These are phyloP conservation scores for Boletus coccyginus DNA, from an alignment of 768 basidiomycete species.

Conservation along the genomic window DNA sequence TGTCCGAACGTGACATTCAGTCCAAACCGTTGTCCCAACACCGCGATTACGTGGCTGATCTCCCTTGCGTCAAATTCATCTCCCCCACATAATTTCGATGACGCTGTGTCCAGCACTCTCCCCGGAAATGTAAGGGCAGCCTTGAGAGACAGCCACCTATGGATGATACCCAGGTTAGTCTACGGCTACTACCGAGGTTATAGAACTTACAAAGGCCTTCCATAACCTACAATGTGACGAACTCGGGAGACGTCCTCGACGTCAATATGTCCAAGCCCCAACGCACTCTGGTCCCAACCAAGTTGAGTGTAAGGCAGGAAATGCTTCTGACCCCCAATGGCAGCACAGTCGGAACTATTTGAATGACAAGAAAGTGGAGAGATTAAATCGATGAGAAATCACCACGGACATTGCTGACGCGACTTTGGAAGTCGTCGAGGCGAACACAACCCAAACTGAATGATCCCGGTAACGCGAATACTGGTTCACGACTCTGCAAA, in stretches of 20 bases:
- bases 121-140: not conserved
- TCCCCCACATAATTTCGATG: not conserved
- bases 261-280: not conserved
- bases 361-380: not conserved
- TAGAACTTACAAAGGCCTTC: not conserved
- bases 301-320: constrained; percentile 11
- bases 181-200: not conserved
- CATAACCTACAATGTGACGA: not conserved
- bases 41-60: not conserved
- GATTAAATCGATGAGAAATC: too few relatives aligned
- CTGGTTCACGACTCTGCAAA: not conserved
- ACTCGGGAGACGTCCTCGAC: not conserved
- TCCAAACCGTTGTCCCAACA: constrained; percentile 4
- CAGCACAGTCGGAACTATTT: constrained; percentile 8
- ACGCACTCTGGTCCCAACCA: constrained; percentile 17
- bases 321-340: not conserved
- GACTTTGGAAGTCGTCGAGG: constrained; percentile 13
- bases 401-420: not conserved
- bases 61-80: not conserved
- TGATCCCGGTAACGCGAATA: constrained; percentile 6
- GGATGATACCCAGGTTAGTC: not conserved
- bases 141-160: constrained; percentile 10
- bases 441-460: constrained; percentile 15
- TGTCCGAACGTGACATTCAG: constrained; percentile 3
- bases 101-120: not conserved